These are phyloP conservation scores for Cinchona pubescens DNA, from an alignment of 257 asterid genomes.

Conservation along the genomic window DNA sequence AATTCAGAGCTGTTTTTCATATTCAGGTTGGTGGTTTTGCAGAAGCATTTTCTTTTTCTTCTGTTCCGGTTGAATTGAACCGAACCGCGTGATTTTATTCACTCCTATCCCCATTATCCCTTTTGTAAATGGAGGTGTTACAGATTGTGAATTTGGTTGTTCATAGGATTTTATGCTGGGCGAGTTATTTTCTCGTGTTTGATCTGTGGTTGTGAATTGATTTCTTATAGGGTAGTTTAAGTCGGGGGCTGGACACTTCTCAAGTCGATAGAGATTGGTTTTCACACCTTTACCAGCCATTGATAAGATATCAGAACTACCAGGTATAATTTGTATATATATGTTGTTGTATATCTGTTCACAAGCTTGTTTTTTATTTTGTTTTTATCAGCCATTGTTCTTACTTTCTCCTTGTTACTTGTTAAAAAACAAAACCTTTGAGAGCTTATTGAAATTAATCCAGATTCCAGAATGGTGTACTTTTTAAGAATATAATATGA, in stretches of 20 bases:
- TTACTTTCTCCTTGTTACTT: background rate
- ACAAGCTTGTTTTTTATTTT: background rate
- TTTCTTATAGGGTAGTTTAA: slow-evolving; percentile 11
- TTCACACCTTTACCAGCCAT: slow-evolving; percentile 47
- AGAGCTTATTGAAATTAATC: background rate
- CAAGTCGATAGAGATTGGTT: slow-evolving; percentile 31
- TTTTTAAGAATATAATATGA: background rate
- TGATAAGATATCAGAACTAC: slow-evolving; percentile 34
- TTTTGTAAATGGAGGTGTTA: background rate
- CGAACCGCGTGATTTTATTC: background rate
- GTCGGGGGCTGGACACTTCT: slow-evolving; percentile 37
- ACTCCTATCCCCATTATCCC: background rate
- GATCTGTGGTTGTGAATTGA: background rate
- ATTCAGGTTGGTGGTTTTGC: slow-evolving; percentile 36
- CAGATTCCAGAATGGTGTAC: background rate
- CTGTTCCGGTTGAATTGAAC: too few species aligned
- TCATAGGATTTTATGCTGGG: background rate
- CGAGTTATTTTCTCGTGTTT: background rate
- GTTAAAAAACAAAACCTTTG: background rate
- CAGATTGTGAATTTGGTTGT: background rate
- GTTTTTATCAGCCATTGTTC: background rate
- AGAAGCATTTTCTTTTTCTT: background rate
- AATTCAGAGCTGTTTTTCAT: slow-evolving; percentile 30
- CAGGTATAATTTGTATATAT: slow-evolving; percentile 29
- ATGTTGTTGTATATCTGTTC: background rate